Evolutionary conservation across 2,329 filamentous ascomycete genomes (phyloP).

Genomic region (Pyricularia pennisetigena): DNA sequence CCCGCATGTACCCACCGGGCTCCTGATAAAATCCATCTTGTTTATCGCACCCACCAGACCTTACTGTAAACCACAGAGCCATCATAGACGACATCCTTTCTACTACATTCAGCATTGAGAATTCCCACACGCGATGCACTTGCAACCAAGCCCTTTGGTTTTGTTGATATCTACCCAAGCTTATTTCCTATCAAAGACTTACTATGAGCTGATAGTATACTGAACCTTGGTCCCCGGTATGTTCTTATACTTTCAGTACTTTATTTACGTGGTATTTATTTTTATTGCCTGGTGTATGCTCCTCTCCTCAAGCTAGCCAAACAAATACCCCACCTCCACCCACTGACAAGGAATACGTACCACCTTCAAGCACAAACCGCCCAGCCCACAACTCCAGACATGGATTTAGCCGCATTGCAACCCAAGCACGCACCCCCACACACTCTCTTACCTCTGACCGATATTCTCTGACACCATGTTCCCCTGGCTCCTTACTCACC

Average conservation of each 20-base stretch:
- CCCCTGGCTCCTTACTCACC: background rate
- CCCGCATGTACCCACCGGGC: background rate
- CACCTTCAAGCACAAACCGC: background rate
- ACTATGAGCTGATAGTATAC: background rate
- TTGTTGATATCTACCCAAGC: background rate
- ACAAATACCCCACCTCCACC: background rate
- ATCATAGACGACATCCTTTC: background rate
- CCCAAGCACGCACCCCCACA: background rate
- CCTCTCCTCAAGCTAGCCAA: background rate
- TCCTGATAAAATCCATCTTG: background rate
- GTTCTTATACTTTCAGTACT: too few relatives aligned
- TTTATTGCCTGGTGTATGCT: too few relatives aligned
- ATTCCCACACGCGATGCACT: background rate
- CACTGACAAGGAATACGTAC: background rate
- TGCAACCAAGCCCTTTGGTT: background rate
- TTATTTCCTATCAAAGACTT: background rate
- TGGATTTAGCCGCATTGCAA: conserved; percentile 1
- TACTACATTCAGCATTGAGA: background rate
- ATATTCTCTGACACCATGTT: background rate
- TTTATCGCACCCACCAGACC: background rate
- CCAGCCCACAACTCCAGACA: background rate
- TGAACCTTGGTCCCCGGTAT: background rate
- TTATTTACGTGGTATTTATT: too few relatives aligned
- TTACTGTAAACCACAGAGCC: background rate
- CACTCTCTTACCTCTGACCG: background rate